Conservation (phyloP, 768 basidiomycete species). For the Termitomyces sp. region DNA sequence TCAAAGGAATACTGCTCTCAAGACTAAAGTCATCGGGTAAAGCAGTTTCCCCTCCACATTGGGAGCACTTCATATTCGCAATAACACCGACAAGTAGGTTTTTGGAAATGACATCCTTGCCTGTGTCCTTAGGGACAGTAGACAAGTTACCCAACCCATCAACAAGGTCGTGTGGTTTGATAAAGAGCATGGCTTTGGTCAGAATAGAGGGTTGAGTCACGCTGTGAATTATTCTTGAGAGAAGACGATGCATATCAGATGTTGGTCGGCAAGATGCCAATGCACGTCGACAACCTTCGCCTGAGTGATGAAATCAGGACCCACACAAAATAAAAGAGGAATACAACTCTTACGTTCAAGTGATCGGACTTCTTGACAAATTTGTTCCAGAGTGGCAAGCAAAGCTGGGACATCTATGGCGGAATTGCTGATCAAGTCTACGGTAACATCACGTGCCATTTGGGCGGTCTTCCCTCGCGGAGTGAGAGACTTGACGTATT, state of each 20-base stretch:
- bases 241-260: constrained; percentile 32
- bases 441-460: constrained; percentile 55
- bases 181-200: constrained; percentile 62
- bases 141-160: constrained; percentile 49
- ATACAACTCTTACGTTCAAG: constrained; percentile 25
- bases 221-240: constrained; percentile 38
- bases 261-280: constrained; percentile 59
- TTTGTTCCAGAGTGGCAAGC: constrained; percentile 37
- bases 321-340: neutral
- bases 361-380: constrained; percentile 24
- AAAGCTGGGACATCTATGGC: constrained; percentile 56
- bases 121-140: constrained; percentile 26
- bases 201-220: constrained; percentile 46
- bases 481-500: constrained; percentile 43
- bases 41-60: constrained; percentile 59
- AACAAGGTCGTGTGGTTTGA: constrained; percentile 67
- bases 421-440: constrained; percentile 59
- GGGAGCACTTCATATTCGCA: constrained; percentile 42
- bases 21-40: constrained; percentile 24
- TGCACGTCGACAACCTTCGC: constrained; percentile 41
- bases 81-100: constrained; percentile 35
- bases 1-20: constrained; percentile 25
- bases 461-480: constrained; percentile 58
- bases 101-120: constrained; percentile 65
- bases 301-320: constrained; percentile 27